Base-by-base conservation (phyloP, 305 asterid species). In the Fraxinus platypoda region DNA sequence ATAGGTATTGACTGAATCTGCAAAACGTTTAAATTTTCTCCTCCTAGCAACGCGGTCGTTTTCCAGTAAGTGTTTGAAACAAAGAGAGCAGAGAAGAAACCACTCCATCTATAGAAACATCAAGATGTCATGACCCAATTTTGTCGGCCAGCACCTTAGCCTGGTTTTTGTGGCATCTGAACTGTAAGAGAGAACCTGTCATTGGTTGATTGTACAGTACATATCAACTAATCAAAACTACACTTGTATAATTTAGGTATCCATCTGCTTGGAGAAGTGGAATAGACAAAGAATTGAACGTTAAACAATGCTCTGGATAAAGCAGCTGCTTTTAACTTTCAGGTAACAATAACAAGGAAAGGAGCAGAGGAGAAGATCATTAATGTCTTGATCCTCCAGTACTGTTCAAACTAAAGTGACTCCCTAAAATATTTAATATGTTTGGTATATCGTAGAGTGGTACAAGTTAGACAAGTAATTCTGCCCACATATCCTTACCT, bases 91-190 rank as follows among this genome's bases (percentile, higher is more conserved):
- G 84, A 9, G 99, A 81, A 79, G 98, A 91, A 83, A 93, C 91
- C 74, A 96, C 99, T 80, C 88, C 91, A 83, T 96, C 98, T 74
- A 96, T 96, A 76, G 91, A 89, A 87, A 96, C 91, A 88, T 92
- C 92, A 82, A 92, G 95, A 91, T 94, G 98, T 97, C 99, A 94
- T 31, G 99, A 90, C 75, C 98, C 99, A 46, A 94, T 89, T 93
- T 96, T 98, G 82, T 92, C 95, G 1, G 97, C 92, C 85, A 95
- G 93, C 80, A 92, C 88, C 90, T 88, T 95, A 38, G 97, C 99
- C 99, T 89, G 30, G 88, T 86, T 90, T 86, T 91, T 68, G 99
- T 95, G 81, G 93, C 94, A 91, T 90, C 89, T 84, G 98, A 95
- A 83, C 98, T 95, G 88, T 83, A 91, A 81, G 54, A 80, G 46